Conservation (phyloP, 768 basidiomycete genomes). For the Naganishia kalamii region DNA sequence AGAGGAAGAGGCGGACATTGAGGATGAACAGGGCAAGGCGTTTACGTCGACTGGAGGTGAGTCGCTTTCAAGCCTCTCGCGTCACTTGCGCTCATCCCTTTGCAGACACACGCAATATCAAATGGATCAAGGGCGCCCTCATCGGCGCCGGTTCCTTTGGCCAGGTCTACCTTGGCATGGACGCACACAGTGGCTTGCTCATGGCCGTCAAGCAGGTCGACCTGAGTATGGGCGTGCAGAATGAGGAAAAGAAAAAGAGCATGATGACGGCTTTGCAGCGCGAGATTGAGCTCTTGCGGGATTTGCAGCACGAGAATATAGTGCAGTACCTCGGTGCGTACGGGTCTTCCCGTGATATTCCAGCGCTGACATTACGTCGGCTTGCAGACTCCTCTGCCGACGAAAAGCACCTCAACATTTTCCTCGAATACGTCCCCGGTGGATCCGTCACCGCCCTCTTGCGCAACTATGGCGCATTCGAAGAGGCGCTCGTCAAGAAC, state of each 20-base stretch:
- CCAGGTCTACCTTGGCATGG: constrained; percentile 92
- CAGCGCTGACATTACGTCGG: neutral
- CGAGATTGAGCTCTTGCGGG: constrained; percentile 93
- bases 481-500: constrained; percentile 82
- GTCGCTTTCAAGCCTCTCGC: constrained; percentile 15
- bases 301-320: constrained; percentile 92
- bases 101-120: constrained; percentile 56
- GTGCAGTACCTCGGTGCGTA: constrained; percentile 89
- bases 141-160: constrained; percentile 94
- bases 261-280: constrained; percentile 89
- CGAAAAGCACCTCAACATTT: constrained; percentile 85
- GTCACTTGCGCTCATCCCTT: neutral
- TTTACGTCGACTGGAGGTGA: constrained; percentile 57
- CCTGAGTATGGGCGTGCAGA: constrained; percentile 68
- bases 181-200: constrained; percentile 75
- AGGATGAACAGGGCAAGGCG: constrained; percentile 49
- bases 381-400: constrained; percentile 82
- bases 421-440: constrained; percentile 92
- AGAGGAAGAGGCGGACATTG: constrained; percentile 47
- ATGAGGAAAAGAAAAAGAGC: constrained; percentile 79
- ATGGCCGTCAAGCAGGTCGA: constrained; percentile 99
- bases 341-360: neutral
- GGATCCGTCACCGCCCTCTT: constrained; percentile 86
- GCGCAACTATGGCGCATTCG: constrained; percentile 87
- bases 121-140: constrained; percentile 95